Conservation (phyloP, 768 basidiomycete genomes). For the Pleurotus sapidus region DNA sequence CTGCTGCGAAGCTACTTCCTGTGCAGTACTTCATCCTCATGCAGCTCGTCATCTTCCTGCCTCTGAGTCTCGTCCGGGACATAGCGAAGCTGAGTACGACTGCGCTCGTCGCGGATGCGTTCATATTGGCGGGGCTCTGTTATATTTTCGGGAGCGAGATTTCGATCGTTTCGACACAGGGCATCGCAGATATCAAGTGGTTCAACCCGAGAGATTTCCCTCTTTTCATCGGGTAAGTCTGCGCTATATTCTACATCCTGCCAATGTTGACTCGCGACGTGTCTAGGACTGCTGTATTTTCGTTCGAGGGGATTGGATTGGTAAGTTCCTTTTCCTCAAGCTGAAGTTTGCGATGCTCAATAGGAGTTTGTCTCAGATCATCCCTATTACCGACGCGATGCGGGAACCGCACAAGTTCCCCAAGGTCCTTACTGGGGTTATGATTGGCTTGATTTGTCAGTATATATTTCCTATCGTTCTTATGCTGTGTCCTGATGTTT, state of each 20-base stretch:
- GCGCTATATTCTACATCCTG: not conserved
- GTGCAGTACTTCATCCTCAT: conserved; percentile 80
- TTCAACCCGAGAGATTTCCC: conserved; percentile 93
- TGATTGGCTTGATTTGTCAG: conserved; percentile 78
- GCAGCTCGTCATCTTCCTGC: conserved; percentile 85
- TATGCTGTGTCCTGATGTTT: conserved; percentile 6
- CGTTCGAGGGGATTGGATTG: conserved; percentile 96
- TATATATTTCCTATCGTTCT: conserved; percentile 1
- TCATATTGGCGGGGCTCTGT: conserved; percentile 85
- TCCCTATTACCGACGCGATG: conserved; percentile 98
- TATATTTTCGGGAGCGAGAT: conserved; percentile 91
- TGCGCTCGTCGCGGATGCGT: conserved; percentile 90
- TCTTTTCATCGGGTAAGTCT: conserved; percentile 80
- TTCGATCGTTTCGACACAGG: conserved; percentile 58
- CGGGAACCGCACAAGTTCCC: conserved; percentile 94
- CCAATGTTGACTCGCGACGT: not conserved
- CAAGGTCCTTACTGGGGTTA: conserved; percentile 80
- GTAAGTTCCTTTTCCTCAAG: conserved; percentile 33
- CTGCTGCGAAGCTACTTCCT: conserved; percentile 62
- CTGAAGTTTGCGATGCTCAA: conserved; percentile 7
- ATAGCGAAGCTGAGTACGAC: conserved; percentile 93
- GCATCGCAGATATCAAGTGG: conserved; percentile 75
- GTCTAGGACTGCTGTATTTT: conserved; percentile 84
- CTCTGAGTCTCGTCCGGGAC: conserved; percentile 86
- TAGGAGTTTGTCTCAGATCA: conserved; percentile 44